phyloP scores from a whole-genome alignment of 352 stramenopile genomes.

The Globisporangium nodosum region DNA sequence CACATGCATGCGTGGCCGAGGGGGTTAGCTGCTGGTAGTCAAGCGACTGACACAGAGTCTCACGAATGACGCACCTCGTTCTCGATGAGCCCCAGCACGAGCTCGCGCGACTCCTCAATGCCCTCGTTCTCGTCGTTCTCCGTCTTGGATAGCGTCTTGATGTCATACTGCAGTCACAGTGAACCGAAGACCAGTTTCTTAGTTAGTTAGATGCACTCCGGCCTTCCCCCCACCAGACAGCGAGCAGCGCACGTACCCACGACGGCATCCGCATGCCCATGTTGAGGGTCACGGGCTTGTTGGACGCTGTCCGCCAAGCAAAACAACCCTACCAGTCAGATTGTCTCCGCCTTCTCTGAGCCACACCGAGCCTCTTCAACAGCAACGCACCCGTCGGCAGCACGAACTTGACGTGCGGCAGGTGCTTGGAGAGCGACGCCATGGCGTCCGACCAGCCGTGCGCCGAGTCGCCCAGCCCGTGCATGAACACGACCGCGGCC shows the following conservation, averaged over 20 bases:
- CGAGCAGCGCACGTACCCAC: conserved; percentile 51
- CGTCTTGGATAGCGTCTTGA: conserved; percentile 85
- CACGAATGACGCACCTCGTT: conserved; percentile 31
- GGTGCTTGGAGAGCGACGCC: conserved; percentile 34
- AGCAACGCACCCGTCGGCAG: conserved; percentile 48
- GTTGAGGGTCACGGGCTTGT: conserved; percentile 93
- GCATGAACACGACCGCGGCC: conserved; percentile 61
- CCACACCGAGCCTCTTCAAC: neutral
- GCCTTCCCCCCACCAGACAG: neutral
- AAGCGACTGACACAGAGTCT: too few species aligned
- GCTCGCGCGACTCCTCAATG: conserved; percentile 79
- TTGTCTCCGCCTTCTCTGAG: too few species aligned
- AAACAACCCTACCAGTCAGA: neutral
- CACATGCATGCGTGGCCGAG: neutral
- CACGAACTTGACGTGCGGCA: conserved; percentile 76
- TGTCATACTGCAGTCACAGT: conserved; percentile 78
- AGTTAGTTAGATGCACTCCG: too few species aligned
- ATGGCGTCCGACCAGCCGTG: conserved; percentile 82
- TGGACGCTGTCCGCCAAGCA: conserved; percentile 34
- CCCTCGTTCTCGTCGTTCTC: conserved; percentile 85
- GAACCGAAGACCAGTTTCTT: neutral
- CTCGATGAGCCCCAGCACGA: conserved; percentile 79
- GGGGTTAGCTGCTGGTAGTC: too few species aligned
- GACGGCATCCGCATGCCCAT: conserved; percentile 92
- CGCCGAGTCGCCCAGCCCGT: conserved; percentile 91